Conservation (phyloP, 2,329 filamentous ascomycete genomes). For the Cercospora zeae-maydis region DNA sequence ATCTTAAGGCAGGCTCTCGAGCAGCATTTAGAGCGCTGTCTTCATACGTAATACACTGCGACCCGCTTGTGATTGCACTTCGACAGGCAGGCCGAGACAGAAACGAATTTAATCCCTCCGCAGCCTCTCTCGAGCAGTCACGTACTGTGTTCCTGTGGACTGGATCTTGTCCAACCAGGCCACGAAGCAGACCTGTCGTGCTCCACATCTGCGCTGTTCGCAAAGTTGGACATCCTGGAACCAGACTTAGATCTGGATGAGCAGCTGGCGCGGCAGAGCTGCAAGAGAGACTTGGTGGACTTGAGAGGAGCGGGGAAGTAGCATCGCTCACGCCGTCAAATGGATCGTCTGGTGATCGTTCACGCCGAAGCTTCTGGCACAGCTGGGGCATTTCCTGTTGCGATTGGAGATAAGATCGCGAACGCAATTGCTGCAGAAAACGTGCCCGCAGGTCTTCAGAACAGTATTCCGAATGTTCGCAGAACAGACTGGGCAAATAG, state of each 20-base stretch:
- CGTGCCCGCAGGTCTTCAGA: conserved; percentile 89
- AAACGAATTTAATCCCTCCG: not conserved
- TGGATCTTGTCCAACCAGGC: not conserved
- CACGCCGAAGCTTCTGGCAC: conserved; percentile 85
- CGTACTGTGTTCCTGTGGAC: not conserved
- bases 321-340: conserved; percentile 18
- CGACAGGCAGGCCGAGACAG: conserved; percentile 2
- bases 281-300: not conserved
- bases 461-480: conserved; percentile 91
- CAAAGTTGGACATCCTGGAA: not conserved
- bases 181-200: not conserved
- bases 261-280: not conserved
- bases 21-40: not conserved
- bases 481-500: conserved; percentile 88
- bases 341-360: conserved; percentile 73
- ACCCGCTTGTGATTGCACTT: not conserved
- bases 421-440: conserved; percentile 88
- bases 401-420: conserved; percentile 85
- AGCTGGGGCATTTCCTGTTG: conserved; percentile 92
- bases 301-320: not conserved
- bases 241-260: not conserved
- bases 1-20: not conserved
- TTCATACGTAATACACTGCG: conserved; percentile 7
- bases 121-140: not conserved
- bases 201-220: not conserved